Percentiles rank a stretch among this genome's conserved stretches.
phyloP scores from a whole-genome alignment of 2,329 filamentous ascomycete genomes.

The Ceratocystis eucalypticola region DNA sequence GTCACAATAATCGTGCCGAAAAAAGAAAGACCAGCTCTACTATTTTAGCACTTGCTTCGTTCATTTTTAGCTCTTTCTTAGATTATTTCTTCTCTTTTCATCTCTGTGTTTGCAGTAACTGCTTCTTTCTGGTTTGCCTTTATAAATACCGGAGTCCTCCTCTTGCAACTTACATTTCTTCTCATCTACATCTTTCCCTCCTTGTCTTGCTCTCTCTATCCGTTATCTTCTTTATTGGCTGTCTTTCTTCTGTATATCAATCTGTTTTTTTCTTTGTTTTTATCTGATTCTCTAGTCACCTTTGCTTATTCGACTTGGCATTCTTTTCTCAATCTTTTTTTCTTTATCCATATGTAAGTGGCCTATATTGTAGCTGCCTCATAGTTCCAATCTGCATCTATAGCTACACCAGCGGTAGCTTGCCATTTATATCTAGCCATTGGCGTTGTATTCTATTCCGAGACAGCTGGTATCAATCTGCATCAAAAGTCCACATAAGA shows the following conservation, averaged over 20 bases:
- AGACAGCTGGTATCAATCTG: background rate
- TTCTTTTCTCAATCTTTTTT: background rate
- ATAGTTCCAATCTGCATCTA: background rate
- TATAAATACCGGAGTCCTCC: background rate
- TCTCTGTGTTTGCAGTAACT: background rate
- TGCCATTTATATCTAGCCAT: background rate
- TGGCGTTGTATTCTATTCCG: background rate
- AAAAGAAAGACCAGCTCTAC: background rate
- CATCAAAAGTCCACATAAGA: background rate
- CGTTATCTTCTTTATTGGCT: background rate
- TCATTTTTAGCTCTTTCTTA: background rate
- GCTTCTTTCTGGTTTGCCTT: background rate
- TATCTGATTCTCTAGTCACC: no score
- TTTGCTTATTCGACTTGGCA: background rate
- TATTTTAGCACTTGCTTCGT: background rate
- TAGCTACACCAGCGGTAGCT: background rate
- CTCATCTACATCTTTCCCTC: background rate
- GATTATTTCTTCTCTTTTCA: background rate
- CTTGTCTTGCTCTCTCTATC: background rate
- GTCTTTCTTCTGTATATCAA: background rate
- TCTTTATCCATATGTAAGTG: background rate
- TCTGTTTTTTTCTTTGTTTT: no score
- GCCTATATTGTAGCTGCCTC: background rate
- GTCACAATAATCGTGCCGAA: background rate
- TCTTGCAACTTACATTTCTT: background rate